Conservation (phyloP, 73 alveolate species). For the Tetrahymena borealis region DNA sequence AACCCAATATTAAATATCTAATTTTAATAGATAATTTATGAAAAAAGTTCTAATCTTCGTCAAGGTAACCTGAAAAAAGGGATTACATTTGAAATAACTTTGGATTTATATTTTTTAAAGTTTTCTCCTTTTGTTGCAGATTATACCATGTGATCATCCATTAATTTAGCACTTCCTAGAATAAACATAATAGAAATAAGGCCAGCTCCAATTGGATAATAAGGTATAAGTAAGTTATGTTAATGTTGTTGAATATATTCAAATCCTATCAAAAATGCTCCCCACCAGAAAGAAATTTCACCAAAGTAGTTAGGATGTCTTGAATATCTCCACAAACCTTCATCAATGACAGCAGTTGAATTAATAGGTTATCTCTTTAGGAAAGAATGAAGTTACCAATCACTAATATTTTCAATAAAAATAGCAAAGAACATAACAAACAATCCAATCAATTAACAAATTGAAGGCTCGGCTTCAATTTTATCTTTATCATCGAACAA, state of each 20-base stretch:
- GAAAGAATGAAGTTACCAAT: conserved; percentile 44
- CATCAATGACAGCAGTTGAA: conserved; percentile 43
- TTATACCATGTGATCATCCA: not conserved
- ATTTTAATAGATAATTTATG: not conserved
- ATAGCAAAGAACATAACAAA: conserved; percentile 9
- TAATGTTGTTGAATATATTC: not conserved
- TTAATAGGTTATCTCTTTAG: conserved; percentile 52
- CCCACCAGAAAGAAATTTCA: conserved; percentile 90
- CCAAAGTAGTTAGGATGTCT: conserved; percentile 97
- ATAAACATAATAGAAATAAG: not conserved
- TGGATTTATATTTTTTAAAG: not conserved
- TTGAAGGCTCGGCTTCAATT: not conserved
- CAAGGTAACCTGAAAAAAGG: not conserved
- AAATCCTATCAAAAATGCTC: conserved; percentile 44
- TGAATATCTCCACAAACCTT: conserved; percentile 92
- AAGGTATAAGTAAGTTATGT: not conserved
- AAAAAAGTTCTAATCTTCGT: not conserved
- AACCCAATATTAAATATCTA: too few relatives aligned
- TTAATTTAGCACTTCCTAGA: not conserved
- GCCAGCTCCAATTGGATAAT: not conserved
- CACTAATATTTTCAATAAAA: conserved; percentile 53
- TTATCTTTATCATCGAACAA: not conserved
- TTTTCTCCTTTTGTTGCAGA: not conserved
- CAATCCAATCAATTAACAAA: conserved; percentile 3
- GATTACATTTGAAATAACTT: not conserved